Percentiles rank a stretch among this genome's conserved stretches.
Conservation (phyloP, 73 alveolate genomes). For the Paramecium biaurelia region DNA sequence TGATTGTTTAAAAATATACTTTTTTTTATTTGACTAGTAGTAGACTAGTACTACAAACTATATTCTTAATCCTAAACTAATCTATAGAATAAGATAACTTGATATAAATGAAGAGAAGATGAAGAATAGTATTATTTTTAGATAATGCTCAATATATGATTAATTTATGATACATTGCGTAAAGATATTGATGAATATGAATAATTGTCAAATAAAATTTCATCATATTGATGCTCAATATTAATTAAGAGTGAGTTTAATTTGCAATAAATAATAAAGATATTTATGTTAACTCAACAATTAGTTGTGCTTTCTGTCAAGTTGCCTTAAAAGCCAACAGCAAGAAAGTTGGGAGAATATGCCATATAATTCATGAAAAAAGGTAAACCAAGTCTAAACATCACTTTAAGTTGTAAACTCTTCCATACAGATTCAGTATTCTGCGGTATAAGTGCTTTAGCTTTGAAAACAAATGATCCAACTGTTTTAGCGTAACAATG, state of each 20-base stretch:
- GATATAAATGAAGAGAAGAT: not conserved
- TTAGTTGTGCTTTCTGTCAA: not conserved
- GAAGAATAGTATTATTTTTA: not conserved
- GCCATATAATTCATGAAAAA: slow-evolving; percentile 60
- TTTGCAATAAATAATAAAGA: not conserved
- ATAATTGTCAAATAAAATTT: not conserved
- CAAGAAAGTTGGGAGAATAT: slow-evolving; percentile 63
- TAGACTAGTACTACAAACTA: no score
- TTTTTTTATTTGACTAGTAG: no score
- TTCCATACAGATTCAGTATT: slow-evolving; percentile 89
- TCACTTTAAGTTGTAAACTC: slow-evolving; percentile 71
- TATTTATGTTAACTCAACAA: not conserved
- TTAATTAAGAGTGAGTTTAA: not conserved
- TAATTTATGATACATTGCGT: not conserved
- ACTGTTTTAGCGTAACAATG: slow-evolving; percentile 55
- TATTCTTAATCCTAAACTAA: no score
- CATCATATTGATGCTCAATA: not conserved
- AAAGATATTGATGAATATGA: not conserved
- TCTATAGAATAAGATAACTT: not conserved
- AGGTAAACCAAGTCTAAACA: slow-evolving; percentile 66
- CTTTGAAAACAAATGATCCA: slow-evolving; percentile 88
- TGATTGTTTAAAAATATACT: not conserved
- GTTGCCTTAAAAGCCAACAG: slow-evolving; percentile 23
- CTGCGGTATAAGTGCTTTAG: slow-evolving; percentile 86
- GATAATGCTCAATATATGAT: not conserved